Percentiles rank a stretch among this genome's conserved stretches.
phyloP scores from a whole-genome alignment of 345 rosid species.

The Eucalyptus cloeziana region DNA sequence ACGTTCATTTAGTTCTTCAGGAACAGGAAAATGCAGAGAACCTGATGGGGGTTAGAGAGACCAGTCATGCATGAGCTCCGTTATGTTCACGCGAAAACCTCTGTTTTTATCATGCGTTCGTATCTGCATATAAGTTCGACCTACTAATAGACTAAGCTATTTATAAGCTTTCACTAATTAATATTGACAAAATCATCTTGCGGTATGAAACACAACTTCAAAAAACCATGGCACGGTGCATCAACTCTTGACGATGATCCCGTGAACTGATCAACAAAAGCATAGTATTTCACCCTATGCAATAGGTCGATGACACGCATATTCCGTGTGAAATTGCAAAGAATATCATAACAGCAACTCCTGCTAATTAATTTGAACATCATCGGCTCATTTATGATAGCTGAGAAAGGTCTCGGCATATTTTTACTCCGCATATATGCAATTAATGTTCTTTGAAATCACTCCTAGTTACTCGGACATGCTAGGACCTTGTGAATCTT shows the following conservation, averaged over 20 bases:
- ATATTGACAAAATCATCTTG: background rate
- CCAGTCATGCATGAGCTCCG: background rate
- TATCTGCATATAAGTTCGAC: background rate
- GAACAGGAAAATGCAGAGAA: background rate
- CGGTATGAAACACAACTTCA: background rate
- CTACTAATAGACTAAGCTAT: background rate
- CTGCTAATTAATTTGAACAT: background rate
- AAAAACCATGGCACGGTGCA: background rate
- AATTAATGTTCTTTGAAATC: background rate
- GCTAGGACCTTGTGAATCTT: background rate
- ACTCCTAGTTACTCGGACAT: background rate
- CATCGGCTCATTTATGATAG: background rate
- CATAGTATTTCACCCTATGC: background rate
- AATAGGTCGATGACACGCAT: background rate
- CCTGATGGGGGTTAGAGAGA: background rate
- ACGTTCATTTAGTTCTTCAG: background rate
- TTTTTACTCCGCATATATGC: background rate
- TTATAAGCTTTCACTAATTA: background rate
- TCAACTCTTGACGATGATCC: background rate
- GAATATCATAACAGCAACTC: background rate
- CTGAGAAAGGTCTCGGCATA: background rate
- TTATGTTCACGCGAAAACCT: background rate
- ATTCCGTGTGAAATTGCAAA: background rate
- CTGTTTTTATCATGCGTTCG: background rate
- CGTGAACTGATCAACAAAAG: background rate